Conservation (phyloP, 306 rosid species). For the Amphicarpaea edgeworthii region DNA sequence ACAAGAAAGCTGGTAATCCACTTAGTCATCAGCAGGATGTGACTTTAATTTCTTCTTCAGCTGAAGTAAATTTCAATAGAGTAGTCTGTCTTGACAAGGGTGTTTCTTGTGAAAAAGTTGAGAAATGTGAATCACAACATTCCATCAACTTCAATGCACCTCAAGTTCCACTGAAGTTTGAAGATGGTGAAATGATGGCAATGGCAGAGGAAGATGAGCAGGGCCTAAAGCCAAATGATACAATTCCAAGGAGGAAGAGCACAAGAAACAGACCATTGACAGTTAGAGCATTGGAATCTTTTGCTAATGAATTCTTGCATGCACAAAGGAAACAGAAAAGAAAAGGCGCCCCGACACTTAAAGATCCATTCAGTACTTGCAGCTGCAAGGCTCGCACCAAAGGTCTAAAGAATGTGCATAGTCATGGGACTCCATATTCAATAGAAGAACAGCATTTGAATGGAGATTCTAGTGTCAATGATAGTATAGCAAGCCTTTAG, state of each 20-base stretch:
- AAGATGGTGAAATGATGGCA: constrained; percentile 34
- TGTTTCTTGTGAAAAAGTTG: constrained; percentile 43
- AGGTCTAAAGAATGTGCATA: constrained; percentile 50
- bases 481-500: constrained; percentile 47
- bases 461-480: constrained; percentile 47
- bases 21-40: constrained; percentile 44
- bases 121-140: constrained; percentile 50
- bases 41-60: constrained; percentile 43
- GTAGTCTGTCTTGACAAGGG: constrained; percentile 40
- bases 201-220: constrained; percentile 38
- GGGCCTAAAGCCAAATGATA: constrained; percentile 37
- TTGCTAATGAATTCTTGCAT: constrained; percentile 63
- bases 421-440: constrained; percentile 34
- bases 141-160: constrained; percentile 40
- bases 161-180: constrained; percentile 47
- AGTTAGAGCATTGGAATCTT: constrained; percentile 73
- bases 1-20: constrained; percentile 46
- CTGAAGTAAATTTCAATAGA: constrained; percentile 41
- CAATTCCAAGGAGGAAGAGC: constrained; percentile 73
- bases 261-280: constrained; percentile 80
- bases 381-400: constrained; percentile 55
- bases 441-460: constrained; percentile 55
- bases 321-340: constrained; percentile 52
- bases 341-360: constrained; percentile 35
- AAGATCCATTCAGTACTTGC: constrained; percentile 47